Evolutionary conservation across 2,329 filamentous ascomycete genomes (phyloP).

Genomic region (Colletotrichum phormii): DNA sequence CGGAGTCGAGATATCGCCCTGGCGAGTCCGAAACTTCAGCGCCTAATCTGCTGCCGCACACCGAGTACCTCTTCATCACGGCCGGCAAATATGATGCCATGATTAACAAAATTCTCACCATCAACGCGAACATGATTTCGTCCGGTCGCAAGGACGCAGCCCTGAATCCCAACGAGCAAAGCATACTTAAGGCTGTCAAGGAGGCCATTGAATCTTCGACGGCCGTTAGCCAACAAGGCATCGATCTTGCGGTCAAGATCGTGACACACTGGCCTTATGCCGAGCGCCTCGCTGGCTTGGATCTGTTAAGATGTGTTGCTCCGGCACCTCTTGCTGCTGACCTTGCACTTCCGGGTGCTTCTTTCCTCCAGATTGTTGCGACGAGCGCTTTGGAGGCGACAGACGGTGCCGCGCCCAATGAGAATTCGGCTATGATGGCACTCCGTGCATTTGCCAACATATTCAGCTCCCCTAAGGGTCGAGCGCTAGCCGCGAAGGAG

Average conservation of each 20-base stretch:
- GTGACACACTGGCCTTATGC: slow-evolving; percentile 83
- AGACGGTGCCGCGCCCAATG: slow-evolving; percentile 68
- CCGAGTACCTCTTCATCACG: slow-evolving; percentile 81
- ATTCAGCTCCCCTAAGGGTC: slow-evolving; percentile 80
- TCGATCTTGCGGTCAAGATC: slow-evolving; percentile 77
- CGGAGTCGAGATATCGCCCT: slow-evolving; percentile 82
- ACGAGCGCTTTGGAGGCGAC: slow-evolving; percentile 52
- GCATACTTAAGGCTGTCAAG: slow-evolving; percentile 70
- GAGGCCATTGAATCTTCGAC: slow-evolving; percentile 71
- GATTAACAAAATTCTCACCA: slow-evolving; percentile 78
- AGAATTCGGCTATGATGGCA: slow-evolving; percentile 90
- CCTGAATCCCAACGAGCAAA: slow-evolving; percentile 78
- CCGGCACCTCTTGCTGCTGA: slow-evolving; percentile 75
- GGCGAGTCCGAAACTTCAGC: slow-evolving; percentile 77
- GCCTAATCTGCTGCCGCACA: slow-evolving; percentile 79
- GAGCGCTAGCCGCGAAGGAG: slow-evolving; percentile 70
- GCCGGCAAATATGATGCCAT: slow-evolving; percentile 79
- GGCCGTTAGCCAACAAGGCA: slow-evolving; percentile 60
- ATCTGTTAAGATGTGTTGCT: slow-evolving; percentile 86
- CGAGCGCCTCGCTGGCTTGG: slow-evolving; percentile 85
- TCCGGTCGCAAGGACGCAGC: slow-evolving; percentile 79
- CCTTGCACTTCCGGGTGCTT: slow-evolving; percentile 63
- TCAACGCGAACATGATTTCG: slow-evolving; percentile 79
- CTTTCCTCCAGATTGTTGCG: slow-evolving; percentile 69
- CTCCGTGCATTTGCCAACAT: slow-evolving; percentile 85